Evolutionary conservation across 2,329 filamentous ascomycete genomes (phyloP).

Genomic region (Aspergillus ustus): DNA sequence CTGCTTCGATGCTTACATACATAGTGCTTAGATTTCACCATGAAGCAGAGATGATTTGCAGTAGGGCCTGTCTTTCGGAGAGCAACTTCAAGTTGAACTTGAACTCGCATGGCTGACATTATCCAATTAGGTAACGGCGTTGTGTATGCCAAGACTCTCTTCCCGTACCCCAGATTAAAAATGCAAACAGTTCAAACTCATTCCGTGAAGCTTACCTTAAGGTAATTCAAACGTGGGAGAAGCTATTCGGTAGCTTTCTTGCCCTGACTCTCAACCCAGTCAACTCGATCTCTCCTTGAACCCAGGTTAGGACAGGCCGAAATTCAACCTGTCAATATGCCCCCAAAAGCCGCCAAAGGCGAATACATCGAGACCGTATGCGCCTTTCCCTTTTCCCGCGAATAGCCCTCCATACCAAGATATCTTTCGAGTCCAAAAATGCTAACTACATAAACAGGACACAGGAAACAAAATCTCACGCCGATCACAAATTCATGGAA

Average conservation of each 20-base stretch:
- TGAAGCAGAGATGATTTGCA: too few species aligned
- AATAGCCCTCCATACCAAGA: conserved; percentile 4
- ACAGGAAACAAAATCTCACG: conserved; percentile 98
- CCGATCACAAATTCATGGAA: conserved; percentile 87
- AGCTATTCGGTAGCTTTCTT: neutral
- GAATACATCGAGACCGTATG: conserved; percentile 96
- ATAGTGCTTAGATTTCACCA: too few species aligned
- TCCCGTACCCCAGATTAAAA: too few species aligned
- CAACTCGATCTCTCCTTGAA: neutral
- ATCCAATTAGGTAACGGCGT: too few species aligned
- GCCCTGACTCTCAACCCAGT: neutral
- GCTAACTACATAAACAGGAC: conserved; percentile 62
- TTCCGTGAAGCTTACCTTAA: neutral
- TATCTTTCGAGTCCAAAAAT: neutral
- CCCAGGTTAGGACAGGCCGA: neutral
- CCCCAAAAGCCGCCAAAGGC: conserved; percentile 76
- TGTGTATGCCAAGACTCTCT: too few species aligned
- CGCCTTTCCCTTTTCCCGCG: neutral
- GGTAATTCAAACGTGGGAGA: neutral
- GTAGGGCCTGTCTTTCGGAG: too few species aligned
- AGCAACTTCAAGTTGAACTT: too few species aligned
- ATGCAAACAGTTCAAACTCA: too few species aligned
- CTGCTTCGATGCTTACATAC: too few species aligned
- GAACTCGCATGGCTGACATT: too few species aligned
- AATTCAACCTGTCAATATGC: conserved; percentile 57